These are phyloP conservation scores for Sporothrix schenckii DNA, from an alignment of 2,329 filamentous ascomycete genomes.

Conservation along the genomic window DNA sequence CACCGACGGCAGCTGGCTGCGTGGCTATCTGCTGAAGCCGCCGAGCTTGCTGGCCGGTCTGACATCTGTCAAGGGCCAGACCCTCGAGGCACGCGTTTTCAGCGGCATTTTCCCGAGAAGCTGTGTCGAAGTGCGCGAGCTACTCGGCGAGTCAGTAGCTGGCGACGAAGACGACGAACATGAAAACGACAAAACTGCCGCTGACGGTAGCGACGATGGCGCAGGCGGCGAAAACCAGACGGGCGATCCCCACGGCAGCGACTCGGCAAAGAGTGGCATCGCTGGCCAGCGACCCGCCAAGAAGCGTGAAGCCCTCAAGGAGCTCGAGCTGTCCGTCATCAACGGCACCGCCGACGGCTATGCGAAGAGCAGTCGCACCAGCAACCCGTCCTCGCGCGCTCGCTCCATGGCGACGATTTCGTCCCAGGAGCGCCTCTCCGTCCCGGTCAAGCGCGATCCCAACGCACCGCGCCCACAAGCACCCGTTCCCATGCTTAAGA, in stretches of 20 bases:
- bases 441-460: constrained; percentile 62
- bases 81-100: constrained; percentile 92
- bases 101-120: constrained; percentile 96
- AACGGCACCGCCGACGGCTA: constrained; percentile 26
- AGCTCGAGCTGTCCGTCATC: constrained; percentile 35
- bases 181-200: constrained; percentile 43
- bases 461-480: constrained; percentile 77
- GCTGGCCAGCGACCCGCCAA: constrained; percentile 46
- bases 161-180: constrained; percentile 51
- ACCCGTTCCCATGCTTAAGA: constrained; percentile 94
- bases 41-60: constrained; percentile 89
- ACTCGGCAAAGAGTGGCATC: constrained; percentile 60
- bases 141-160: constrained; percentile 74
- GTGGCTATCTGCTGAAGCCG: constrained; percentile 92
- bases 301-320: constrained; percentile 36
- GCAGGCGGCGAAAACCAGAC: constrained; percentile 8
- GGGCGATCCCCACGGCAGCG: constrained; percentile 46
- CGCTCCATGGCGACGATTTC: constrained; percentile 34
- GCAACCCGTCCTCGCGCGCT: constrained; percentile 13
- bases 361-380: constrained; percentile 14
- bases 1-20: constrained; percentile 86
- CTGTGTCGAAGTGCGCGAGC: constrained; percentile 92
- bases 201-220: constrained; percentile 43
- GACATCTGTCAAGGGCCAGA: constrained; percentile 88
- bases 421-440: constrained; percentile 49